A percentile compares a stretch with the other conserved stretches of the same genome.
Conservation (phyloP, 2,329 filamentous ascomycete genomes). For the Setomelanomma holmii region DNA sequence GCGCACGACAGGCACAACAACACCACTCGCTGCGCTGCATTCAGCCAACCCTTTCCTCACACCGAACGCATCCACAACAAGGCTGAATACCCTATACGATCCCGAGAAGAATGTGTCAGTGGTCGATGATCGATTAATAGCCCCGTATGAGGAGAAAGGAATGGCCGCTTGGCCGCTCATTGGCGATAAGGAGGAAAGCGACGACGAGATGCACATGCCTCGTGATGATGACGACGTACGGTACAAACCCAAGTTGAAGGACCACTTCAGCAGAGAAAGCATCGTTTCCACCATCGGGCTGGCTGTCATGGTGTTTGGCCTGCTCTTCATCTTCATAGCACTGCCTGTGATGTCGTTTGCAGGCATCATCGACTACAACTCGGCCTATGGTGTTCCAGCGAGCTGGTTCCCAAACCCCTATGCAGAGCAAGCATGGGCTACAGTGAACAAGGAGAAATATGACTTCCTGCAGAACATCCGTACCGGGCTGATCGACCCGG, state of each 20-base stretch:
- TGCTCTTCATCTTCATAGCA: conserved; percentile 59
- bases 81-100: conserved; percentile 28
- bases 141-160: conserved; percentile 52
- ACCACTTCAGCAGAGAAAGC: conserved; percentile 55
- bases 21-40: conserved; percentile 18
- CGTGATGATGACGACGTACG: conserved; percentile 57
- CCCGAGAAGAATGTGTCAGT: conserved; percentile 46
- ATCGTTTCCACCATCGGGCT: conserved; percentile 54
- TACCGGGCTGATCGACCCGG: conserved; percentile 58
- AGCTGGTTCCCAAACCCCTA: conserved; percentile 46
- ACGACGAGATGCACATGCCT: conserved; percentile 64
- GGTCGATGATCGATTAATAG: conserved; percentile 57
- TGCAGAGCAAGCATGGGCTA: conserved; percentile 50
- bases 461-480: conserved; percentile 58
- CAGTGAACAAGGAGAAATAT: conserved; percentile 57
- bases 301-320: conserved; percentile 55
- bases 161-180: conserved; percentile 55
- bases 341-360: conserved; percentile 59
- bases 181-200: conserved; percentile 59
- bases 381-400: conserved; percentile 50
- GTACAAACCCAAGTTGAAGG: conserved; percentile 52
- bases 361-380: conserved; percentile 50
- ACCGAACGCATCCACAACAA: conserved; percentile 37
- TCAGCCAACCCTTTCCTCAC: conserved; percentile 37
- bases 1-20: conserved; percentile 17